phyloP scores from a whole-genome alignment of 129 eudicot species.

The Daucus carota region DH1_v3.0 NC_030381.2:42365001-42365500 shows the following conservation, averaged over 20 bases:
- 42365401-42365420: neutral
- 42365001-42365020: conserved; percentile 25
- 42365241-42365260: conserved; percentile 48
- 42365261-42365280: conserved; percentile 69
- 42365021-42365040: conserved; percentile 52
- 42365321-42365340: too few species aligned
- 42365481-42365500: neutral
- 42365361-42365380: too few species aligned
- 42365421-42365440: neutral
- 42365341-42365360: too few species aligned
- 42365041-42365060: conserved; percentile 58
- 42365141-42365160: conserved; percentile 61
- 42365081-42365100: conserved; percentile 83
- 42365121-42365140: conserved; percentile 74
- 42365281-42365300: neutral
- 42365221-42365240: conserved; percentile 80
- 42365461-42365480: neutral
- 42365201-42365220: conserved; percentile 61
- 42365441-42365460: neutral
- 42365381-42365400: neutral
- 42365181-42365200: conserved; percentile 88
- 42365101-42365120: conserved; percentile 62
- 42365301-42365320: neutral
- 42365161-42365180: conserved; percentile 76
- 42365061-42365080: conserved; percentile 44